Percentiles rank a stretch among this genome's conserved stretches.
These are phyloP conservation scores for Alternaria dauci DNA, from an alignment of 2,329 filamentous ascomycete species.

Conservation along the genomic window DNA sequence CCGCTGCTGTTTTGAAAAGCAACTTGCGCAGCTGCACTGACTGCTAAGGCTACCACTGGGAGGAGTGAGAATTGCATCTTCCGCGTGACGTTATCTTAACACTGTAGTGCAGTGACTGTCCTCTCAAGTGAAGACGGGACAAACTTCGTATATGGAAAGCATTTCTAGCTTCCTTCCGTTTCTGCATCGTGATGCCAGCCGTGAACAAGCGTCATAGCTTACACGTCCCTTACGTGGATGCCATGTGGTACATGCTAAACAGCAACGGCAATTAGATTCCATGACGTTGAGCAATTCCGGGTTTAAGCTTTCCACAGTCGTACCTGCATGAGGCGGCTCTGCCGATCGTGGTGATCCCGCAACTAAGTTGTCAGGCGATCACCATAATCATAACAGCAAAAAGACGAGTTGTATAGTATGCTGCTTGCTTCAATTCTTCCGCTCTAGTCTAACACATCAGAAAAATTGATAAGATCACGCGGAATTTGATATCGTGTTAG, in stretches of 20 bases:
- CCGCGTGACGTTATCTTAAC: too few relatives aligned
- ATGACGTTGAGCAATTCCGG: constrained; percentile 15
- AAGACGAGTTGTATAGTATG: background rate
- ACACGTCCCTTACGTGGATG: constrained; percentile 1
- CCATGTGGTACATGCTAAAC: background rate
- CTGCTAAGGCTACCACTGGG: background rate
- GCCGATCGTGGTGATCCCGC: constrained; percentile 1
- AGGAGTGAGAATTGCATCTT: background rate
- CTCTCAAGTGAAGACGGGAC: background rate
- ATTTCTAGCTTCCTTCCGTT: background rate
- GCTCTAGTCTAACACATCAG: background rate
- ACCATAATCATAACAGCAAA: background rate
- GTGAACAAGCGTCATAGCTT: constrained; percentile 7
- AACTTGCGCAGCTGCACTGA: constrained; percentile 11
- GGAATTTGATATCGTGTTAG: constrained; percentile 1
- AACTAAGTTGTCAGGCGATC: background rate
- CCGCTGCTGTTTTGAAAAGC: constrained; percentile 32
- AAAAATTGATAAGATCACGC: constrained; percentile 1
- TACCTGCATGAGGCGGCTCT: constrained; percentile 12
- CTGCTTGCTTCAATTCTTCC: background rate
- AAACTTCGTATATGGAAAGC: background rate
- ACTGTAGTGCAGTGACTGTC: background rate
- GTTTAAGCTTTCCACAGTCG: constrained; percentile 4
- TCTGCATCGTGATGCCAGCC: constrained; percentile 6
- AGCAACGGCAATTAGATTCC: constrained; percentile 1